A percentile compares a stretch with the other conserved stretches of the same genome.
Conservation (phyloP, 768 basidiomycete species). For the Lactifluus rugatus region DNA sequence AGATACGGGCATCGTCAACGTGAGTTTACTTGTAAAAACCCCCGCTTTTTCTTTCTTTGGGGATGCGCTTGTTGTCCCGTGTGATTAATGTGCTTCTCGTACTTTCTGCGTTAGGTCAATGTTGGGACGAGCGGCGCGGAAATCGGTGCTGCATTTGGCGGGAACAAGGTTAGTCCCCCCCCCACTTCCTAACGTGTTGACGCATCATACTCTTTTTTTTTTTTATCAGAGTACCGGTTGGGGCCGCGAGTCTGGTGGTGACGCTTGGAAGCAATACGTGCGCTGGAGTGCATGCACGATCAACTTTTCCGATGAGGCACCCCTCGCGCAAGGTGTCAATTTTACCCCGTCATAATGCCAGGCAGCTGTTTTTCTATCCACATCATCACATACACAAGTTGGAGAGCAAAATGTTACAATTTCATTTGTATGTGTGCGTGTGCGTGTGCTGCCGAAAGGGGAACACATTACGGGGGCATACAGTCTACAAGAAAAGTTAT, state of each 20-base stretch:
- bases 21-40: constrained; percentile 28
- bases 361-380: no score
- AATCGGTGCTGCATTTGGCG: constrained; percentile 85
- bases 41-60: not conserved
- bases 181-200: not conserved
- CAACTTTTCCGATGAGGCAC: constrained; percentile 85
- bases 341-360: constrained; percentile 42
- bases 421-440: constrained; percentile 4
- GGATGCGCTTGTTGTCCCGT: not conserved
- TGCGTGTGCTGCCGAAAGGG: not conserved
- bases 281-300: constrained; percentile 88
- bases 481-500: constrained; percentile 17
- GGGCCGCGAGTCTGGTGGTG: constrained; percentile 95
- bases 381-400: no score
- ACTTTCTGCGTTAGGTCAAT: constrained; percentile 40
- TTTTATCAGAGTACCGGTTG: constrained; percentile 74
- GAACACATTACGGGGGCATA: constrained; percentile 14
- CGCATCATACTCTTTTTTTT: not conserved
- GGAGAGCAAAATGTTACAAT: constrained; percentile 6
- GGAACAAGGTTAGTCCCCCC: constrained; percentile 62
- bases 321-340: constrained; percentile 87
- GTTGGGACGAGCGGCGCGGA: constrained; percentile 62
- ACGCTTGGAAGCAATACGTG: constrained; percentile 98
- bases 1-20: constrained; percentile 90
- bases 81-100: not conserved